Conservation (phyloP, 2,329 filamentous ascomycete genomes). For the Aspergillus caelatus region DNA sequence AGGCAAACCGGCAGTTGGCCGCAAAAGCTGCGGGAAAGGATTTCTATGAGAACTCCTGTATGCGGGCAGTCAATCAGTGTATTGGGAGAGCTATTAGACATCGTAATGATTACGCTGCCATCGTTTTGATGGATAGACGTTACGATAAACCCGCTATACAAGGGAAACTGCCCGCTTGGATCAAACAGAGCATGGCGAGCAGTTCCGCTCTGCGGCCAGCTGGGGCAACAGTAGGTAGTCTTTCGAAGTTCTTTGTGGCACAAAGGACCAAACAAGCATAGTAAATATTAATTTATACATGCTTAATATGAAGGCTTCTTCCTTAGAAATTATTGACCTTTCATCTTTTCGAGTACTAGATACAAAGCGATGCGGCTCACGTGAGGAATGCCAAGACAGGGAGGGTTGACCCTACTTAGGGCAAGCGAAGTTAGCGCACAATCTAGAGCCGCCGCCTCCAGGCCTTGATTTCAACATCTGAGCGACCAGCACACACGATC, state of each 20-base stretch:
- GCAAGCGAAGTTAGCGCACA: constrained; percentile 45
- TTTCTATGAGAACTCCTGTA: constrained; percentile 92
- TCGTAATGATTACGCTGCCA: constrained; percentile 83
- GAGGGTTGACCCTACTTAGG: constrained; percentile 39
- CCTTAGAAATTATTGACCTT: neutral
- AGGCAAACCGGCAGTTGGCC: constrained; percentile 33
- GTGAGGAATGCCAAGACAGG: constrained; percentile 9
- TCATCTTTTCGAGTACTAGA: neutral
- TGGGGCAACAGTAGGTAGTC: constrained; percentile 29
- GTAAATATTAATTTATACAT: neutral
- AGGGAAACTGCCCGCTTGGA: constrained; percentile 86
- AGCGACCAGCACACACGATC: constrained; percentile 33
- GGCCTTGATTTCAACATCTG: constrained; percentile 42
- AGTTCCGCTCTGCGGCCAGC: constrained; percentile 26
- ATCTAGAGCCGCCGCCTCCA: constrained; percentile 31
- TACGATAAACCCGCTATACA: constrained; percentile 75
- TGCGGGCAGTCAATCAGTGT: constrained; percentile 96
- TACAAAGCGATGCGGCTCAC: neutral
- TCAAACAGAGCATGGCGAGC: constrained; percentile 65
- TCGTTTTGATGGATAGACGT: constrained; percentile 79
- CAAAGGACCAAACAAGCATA: constrained; percentile 1
- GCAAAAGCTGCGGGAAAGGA: constrained; percentile 64
- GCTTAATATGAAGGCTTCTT: neutral
- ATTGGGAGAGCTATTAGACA: constrained; percentile 92
- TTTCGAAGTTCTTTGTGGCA: constrained; percentile 37